Evolutionary conservation across 2,329 filamentous ascomycete genomes (phyloP), one percentile per base, ranked within the genome.

Genomic region (Trichoderma afroharzianum): DNA sequence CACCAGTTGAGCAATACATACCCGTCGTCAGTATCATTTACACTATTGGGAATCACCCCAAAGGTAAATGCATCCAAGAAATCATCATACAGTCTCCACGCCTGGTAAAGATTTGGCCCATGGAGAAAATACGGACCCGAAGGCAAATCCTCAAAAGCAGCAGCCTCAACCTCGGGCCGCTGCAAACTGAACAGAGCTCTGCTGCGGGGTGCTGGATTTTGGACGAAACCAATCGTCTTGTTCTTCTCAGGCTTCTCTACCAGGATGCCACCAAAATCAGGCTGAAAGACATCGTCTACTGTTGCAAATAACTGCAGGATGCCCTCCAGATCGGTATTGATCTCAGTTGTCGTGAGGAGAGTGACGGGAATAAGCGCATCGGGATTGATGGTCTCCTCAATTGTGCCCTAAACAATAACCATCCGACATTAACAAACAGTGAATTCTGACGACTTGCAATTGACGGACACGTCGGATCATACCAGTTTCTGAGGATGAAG

Each of bases 41-140:
- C 71, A 33, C 79, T 74, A n/a, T 82, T 79, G 0, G 81, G 80
- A 28, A 83, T 75, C 2, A 83, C 77, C n/a, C 82, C 82, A 67
- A 78, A 76, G 2, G 75, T 76, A 62, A 83, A 83, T 0, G 82
- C 81, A 3, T 78, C 78, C 5, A 80, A 68, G 0, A 77, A 74
- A 63, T 83, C 82, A 11, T 81, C 79, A 43, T 83, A 83, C n/a
- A 83, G 66, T 32, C 78, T 78, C 80, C 82, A 83, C 5, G 82
- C 82, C 59, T 82, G 82, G 43, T 83, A 79, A 1, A 83, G 74
- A 12, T 83, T 82, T 2, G 81, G 81, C 0, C 82, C 82, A 53
- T 82, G 79, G 1, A 83, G 74, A 28, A 83, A 82, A 69, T 83
- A 83, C 3, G 82, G 82, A 0, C 82, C 82, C 1, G 82, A 82